These are phyloP conservation scores for Syzygium jambos DNA, from an alignment of 345 rosid species.

Conservation along the genomic window DNA sequence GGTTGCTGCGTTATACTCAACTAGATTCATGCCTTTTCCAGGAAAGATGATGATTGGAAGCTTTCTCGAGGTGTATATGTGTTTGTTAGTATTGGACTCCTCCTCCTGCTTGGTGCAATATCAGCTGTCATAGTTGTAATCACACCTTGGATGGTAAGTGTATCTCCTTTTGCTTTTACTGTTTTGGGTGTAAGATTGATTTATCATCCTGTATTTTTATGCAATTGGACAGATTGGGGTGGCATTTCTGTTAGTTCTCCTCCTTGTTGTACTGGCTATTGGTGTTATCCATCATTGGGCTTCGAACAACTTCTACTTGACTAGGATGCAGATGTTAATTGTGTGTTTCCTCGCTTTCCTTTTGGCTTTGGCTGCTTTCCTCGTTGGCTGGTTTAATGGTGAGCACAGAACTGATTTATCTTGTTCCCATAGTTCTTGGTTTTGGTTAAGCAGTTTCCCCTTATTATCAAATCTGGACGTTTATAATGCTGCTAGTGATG, in stretches of 20 bases:
- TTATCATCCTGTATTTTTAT: conserved; percentile 8
- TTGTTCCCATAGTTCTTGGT: background rate
- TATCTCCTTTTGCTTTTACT: conserved; percentile 4
- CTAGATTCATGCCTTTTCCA: conserved; percentile 11
- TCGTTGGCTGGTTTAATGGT: conserved; percentile 91
- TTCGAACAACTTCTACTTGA: conserved; percentile 95
- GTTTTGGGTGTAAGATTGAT: background rate
- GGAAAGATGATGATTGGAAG: conserved; percentile 98
- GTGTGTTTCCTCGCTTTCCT: conserved; percentile 93
- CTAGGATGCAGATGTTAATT: conserved; percentile 75
- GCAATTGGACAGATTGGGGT: conserved; percentile 70
- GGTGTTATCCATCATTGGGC: conserved; percentile 98
- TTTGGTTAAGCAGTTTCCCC: background rate
- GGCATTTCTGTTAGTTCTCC: conserved; percentile 82
- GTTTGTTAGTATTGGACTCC: conserved; percentile 81
- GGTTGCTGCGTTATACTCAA: background rate
- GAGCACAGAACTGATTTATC: background rate
- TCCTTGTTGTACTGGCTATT: conserved; percentile 82
- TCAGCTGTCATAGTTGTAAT: conserved; percentile 73
- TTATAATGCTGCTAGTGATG: background rate
- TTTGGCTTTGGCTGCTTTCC: conserved; percentile 97
- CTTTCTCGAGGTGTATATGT: conserved; percentile 83
- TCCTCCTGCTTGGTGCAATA: conserved; percentile 91
- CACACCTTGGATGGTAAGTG: conserved; percentile 86
- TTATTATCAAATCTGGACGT: background rate